Evolutionary conservation across 1,139 yeast species (phyloP).

Genomic region (Petasospora fabianii): DNA sequence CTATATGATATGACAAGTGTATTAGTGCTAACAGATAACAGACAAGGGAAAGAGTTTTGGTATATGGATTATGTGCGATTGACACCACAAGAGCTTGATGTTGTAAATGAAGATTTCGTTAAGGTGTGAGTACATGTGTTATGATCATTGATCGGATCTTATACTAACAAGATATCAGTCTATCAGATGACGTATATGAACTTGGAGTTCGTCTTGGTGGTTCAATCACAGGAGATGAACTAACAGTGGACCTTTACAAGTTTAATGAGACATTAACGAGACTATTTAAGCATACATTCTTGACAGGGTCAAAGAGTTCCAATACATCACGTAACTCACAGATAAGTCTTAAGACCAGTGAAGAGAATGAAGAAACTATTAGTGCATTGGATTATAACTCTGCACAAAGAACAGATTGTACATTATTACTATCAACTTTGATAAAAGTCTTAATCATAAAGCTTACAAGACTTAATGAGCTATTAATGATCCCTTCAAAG

Average conservation of each 20-base stretch:
- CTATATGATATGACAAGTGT: too few species aligned
- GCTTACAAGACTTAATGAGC: slow-evolving; percentile 12
- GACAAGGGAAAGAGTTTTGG: slow-evolving; percentile 22
- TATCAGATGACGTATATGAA: slow-evolving; percentile 18
- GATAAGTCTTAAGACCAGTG: slow-evolving; percentile 2
- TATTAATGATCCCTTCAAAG: slow-evolving; percentile 1
- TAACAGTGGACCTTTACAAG: slow-evolving; percentile 22
- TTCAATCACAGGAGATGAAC: slow-evolving; percentile 11
- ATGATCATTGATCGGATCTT: background rate
- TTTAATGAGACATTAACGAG: slow-evolving; percentile 26
- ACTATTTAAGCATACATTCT: slow-evolving; percentile 13
- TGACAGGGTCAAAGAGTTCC: background rate
- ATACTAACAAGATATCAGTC: slow-evolving; percentile 7
- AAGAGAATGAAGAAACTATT: too few species aligned
- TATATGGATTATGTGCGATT: slow-evolving; percentile 19
- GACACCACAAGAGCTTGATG: slow-evolving; percentile 13
- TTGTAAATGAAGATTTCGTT: slow-evolving; percentile 15
- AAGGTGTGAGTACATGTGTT: slow-evolving; percentile 8
- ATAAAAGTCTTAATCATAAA: slow-evolving; percentile 18
- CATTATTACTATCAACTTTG: slow-evolving; percentile 14
- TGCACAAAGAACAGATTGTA: slow-evolving; percentile 9
- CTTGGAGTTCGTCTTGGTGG: slow-evolving; percentile 19
- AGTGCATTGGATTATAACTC: background rate
- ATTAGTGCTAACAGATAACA: too few species aligned
- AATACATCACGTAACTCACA: too few species aligned